Evolutionary conservation across 2,329 filamentous ascomycete species (phyloP).

Genomic region (Diaporthe batatas): DNA sequence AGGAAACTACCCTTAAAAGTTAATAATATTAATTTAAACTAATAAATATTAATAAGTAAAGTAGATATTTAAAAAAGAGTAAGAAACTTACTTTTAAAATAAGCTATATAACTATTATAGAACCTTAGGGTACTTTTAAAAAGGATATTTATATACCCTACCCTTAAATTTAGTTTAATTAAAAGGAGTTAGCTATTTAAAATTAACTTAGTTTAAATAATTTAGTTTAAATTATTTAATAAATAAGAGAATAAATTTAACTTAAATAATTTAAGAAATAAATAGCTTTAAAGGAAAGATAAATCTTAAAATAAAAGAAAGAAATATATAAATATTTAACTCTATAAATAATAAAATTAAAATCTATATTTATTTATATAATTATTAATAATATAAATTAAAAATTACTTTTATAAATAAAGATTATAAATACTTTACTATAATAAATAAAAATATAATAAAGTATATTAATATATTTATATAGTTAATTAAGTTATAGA

Average conservation of each 20-base stretch:
- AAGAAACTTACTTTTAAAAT: neutral
- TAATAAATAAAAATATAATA: neutral
- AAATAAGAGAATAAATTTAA: neutral
- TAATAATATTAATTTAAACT: neutral
- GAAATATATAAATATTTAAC: neutral
- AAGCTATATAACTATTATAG: neutral
- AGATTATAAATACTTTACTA: neutral
- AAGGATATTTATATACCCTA: neutral
- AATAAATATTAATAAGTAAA: neutral
- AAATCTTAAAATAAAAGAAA: neutral
- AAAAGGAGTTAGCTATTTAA: accelerated
- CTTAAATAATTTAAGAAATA: neutral
- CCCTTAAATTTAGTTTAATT: neutral
- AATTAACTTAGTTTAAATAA: neutral
- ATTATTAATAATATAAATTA: neutral
- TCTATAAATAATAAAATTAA: neutral
- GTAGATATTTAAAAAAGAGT: neutral
- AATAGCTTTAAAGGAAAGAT: neutral
- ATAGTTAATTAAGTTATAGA: neutral
- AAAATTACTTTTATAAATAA: neutral
- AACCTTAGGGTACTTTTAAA: neutral
- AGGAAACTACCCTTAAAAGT: no score
- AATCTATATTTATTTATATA: neutral
- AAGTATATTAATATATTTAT: neutral
- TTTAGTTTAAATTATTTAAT: neutral